A percentile compares a stretch with the other conserved stretches of the same genome.
These are phyloP conservation scores for Verticillium albo-atrum DNA, from an alignment of 2,329 filamentous ascomycete genomes.

Conservation along the genomic window DNA sequence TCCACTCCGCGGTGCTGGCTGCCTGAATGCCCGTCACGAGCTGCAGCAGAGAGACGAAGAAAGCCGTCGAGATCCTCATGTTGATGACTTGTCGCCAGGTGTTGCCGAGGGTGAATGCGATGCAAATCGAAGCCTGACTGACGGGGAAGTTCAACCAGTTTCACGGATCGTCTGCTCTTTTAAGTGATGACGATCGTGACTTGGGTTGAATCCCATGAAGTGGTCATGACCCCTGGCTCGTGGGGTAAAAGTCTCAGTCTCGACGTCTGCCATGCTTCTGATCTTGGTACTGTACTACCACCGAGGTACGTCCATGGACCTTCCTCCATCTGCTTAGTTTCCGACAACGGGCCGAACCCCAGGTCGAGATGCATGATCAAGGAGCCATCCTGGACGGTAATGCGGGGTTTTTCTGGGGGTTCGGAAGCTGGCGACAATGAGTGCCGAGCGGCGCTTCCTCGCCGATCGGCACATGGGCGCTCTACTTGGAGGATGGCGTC, in stretches of 20 bases:
- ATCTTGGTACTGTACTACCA: neutral
- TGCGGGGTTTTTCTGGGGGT: neutral
- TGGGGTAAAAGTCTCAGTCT: neutral
- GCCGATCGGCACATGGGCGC: neutral
- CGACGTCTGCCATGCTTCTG: neutral
- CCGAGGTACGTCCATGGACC: neutral
- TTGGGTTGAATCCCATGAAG: neutral
- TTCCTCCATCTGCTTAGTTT: neutral
- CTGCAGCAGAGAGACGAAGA: neutral
- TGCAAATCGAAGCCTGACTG: neutral
- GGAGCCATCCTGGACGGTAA: neutral
- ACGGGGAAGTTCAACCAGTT: neutral
- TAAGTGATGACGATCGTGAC: neutral
- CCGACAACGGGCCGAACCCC: neutral
- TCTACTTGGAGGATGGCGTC: neutral
- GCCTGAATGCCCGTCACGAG: neutral
- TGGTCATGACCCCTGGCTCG: neutral
- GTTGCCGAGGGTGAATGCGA: neutral
- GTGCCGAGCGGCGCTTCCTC: neutral
- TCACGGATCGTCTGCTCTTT: neutral
- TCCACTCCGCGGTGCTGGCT: slow-evolving; percentile 36
- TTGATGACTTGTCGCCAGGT: neutral
- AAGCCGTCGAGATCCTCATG: neutral
- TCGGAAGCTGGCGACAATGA: neutral
- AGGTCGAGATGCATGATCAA: neutral